These are phyloP conservation scores for Xylariaceae sp. DNA, from an alignment of 2,329 filamentous ascomycete species.

Conservation along the genomic window DNA sequence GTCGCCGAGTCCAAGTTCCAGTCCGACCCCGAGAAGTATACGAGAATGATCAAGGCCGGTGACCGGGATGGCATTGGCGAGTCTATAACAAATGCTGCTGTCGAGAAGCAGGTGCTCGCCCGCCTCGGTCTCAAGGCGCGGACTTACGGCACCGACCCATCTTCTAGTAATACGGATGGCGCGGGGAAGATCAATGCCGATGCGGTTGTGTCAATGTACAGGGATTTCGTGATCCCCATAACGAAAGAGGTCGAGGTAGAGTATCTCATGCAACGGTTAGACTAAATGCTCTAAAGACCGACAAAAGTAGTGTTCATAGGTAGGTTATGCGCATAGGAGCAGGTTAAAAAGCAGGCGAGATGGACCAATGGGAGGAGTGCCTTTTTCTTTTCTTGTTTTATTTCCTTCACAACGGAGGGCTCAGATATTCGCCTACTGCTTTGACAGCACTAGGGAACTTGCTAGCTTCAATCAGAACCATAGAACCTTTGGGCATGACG, in stretches of 20 bases:
- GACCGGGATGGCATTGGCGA: conserved; percentile 84
- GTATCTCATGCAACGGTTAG: conserved; percentile 92
- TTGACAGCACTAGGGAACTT: conserved; percentile 80
- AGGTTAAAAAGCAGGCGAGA: background rate
- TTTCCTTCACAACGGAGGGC: conserved; percentile 51
- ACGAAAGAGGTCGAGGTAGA: conserved; percentile 99
- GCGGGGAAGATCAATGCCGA: conserved; percentile 87
- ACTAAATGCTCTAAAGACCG: conserved; percentile 40
- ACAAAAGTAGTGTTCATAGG: conserved; percentile 18
- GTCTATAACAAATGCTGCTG: conserved; percentile 87
- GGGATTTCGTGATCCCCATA: conserved; percentile 90
- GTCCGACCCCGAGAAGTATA: conserved; percentile 81
- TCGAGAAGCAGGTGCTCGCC: conserved; percentile 92
- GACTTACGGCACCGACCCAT: conserved; percentile 92
- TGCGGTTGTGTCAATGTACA: conserved; percentile 88
- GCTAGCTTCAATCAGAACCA: conserved; percentile 83
- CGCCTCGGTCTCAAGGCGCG: conserved; percentile 85
- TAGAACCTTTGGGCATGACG: conserved; percentile 80
- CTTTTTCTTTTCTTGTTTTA: conserved; percentile 16
- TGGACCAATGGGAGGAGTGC: conserved; percentile 1
- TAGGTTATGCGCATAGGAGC: conserved; percentile 13
- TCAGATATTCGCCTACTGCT: conserved; percentile 77
- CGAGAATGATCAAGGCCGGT: conserved; percentile 77
- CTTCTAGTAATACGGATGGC: conserved; percentile 61
- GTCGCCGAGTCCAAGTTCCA: conserved; percentile 96